phyloP scores from a whole-genome alignment of 441 rosid species.

The Bruguiera hainesii region DNA sequence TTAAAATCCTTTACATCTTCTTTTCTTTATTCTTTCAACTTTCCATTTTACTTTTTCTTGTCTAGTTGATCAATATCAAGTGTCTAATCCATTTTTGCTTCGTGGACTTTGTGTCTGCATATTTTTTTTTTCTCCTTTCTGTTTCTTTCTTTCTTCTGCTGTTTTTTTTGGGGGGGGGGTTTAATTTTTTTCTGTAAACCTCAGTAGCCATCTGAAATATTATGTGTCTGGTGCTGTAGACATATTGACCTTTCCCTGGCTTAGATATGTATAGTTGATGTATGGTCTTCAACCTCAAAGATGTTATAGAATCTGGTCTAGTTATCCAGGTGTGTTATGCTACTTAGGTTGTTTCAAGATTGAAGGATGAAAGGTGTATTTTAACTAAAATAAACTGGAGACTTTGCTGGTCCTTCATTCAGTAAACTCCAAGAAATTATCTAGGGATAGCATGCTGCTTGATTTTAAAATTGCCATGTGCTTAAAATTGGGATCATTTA shows the following conservation, averaged over 20 bases:
- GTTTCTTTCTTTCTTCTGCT: background rate
- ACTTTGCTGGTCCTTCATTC: too few species aligned
- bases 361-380: background rate
- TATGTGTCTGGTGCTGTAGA: background rate
- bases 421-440: too few species aligned
- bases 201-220: background rate
- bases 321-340: background rate
- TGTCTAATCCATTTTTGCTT: background rate
- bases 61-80: background rate
- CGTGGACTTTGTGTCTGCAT: too few species aligned
- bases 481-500: too few species aligned
- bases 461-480: too few species aligned
- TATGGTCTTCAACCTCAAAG: background rate
- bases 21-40: background rate
- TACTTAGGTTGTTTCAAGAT: background rate
- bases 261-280: background rate
- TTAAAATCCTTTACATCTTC: slow-evolving; percentile 5
- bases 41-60: background rate
- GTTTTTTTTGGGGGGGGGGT: too few species aligned
- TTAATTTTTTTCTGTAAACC: background rate
- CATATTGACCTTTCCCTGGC: background rate
- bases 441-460: too few species aligned
- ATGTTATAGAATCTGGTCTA: background rate
- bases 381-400: background rate
- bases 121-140: background rate